phyloP scores from a whole-genome alignment of 345 rosid genomes.

The Gossypium longicalyx region DNA sequence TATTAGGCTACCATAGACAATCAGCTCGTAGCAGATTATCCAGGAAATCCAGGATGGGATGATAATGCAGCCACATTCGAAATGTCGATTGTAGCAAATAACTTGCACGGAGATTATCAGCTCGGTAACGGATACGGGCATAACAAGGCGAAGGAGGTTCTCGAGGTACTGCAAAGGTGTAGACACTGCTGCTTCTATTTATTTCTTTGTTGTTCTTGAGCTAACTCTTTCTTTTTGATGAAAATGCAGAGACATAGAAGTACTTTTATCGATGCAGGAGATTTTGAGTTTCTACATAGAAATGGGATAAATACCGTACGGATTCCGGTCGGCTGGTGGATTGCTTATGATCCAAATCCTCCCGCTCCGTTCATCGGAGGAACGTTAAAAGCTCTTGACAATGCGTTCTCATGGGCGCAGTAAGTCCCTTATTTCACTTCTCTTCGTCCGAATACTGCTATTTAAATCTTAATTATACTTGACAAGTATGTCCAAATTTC shows the following conservation, averaged over 20 bases:
- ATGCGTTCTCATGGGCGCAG: conserved; percentile 73
- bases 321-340: conserved; percentile 84
- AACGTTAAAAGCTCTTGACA: conserved; percentile 60
- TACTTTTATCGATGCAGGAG: conserved; percentile 50
- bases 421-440: conserved; percentile 32
- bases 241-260: conserved; percentile 55
- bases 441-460: neutral
- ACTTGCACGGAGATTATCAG: conserved; percentile 76
- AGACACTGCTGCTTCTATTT: neutral
- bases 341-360: conserved; percentile 68
- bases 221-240: neutral
- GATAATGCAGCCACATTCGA: conserved; percentile 63
- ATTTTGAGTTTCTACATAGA: conserved; percentile 53
- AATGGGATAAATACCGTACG: conserved; percentile 67
- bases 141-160: conserved; percentile 53
- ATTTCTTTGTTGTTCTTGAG: neutral
- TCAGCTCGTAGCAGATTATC: conserved; percentile 59
- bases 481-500: conserved; percentile 13
- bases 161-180: conserved; percentile 35
- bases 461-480: conserved; percentile 1
- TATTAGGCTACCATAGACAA: conserved; percentile 47
- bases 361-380: conserved; percentile 67
- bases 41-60: conserved; percentile 63
- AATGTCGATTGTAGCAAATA: conserved; percentile 50
- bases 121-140: conserved; percentile 64